Conservation (phyloP, 176 grass and related monocot genomes). For the Oryza coarctata region DNA sequence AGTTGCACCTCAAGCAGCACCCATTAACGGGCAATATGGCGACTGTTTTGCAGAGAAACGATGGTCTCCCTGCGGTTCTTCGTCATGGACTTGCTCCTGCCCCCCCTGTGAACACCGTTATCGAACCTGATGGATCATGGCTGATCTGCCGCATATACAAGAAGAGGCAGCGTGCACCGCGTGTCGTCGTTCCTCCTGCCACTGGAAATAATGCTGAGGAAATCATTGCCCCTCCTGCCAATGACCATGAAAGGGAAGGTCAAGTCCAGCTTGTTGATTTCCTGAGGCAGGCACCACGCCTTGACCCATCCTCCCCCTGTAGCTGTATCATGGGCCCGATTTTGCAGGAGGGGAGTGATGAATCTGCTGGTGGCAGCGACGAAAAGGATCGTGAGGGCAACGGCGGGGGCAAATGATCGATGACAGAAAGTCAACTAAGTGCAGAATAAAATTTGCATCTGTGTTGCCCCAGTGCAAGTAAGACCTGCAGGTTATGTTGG, state of each 20-base stretch:
- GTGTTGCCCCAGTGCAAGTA: too few species aligned
- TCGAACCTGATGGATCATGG: not conserved
- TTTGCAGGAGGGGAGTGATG: not conserved
- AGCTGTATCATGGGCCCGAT: not conserved
- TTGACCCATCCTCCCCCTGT: not conserved
- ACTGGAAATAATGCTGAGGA: too few species aligned
- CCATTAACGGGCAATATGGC: not conserved
- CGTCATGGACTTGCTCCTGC: not conserved
- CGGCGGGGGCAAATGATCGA: too few species aligned
- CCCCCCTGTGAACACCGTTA: not conserved
- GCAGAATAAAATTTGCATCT: too few species aligned
- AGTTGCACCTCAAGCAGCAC: not conserved
- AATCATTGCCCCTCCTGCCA: too few species aligned
- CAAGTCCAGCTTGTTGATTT: not conserved
- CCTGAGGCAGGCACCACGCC: not conserved
- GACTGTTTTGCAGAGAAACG: not conserved
- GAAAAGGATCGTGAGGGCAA: not conserved
- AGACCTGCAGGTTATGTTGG: too few species aligned
- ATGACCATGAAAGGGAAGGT: too few species aligned
- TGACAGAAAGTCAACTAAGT: too few species aligned
- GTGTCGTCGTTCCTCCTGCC: too few species aligned
- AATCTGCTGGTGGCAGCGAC: not conserved
- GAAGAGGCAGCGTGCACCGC: too few species aligned
- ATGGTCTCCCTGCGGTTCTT: not conserved
- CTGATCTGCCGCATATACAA: not conserved